phyloP scores from a whole-genome alignment of 2,329 filamentous ascomycete genomes.

The Calonectria henricotiae region DNA sequence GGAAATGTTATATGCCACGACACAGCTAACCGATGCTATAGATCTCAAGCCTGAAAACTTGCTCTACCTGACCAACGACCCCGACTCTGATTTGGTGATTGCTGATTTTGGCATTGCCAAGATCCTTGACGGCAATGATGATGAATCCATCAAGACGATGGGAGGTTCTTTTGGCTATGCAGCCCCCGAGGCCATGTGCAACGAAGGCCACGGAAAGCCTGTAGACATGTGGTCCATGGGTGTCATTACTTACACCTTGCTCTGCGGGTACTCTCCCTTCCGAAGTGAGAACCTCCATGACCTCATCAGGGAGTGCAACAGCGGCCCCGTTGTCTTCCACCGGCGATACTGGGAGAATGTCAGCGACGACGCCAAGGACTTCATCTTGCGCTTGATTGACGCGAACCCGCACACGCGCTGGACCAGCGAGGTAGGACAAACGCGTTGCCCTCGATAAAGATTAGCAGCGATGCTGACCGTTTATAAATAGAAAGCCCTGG shows the following conservation, averaged over 20 bases:
- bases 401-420: constrained; percentile 83
- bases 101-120: constrained; percentile 99
- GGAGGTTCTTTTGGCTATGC: constrained; percentile 98
- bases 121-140: constrained; percentile 91
- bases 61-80: constrained; percentile 86
- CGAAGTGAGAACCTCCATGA: constrained; percentile 94
- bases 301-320: constrained; percentile 93
- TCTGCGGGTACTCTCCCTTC: constrained; percentile 99
- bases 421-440: constrained; percentile 77
- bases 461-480: constrained; percentile 38
- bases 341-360: constrained; percentile 99
- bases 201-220: constrained; percentile 96
- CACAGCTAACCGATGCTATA: constrained; percentile 57
- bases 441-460: background rate
- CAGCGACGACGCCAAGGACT: constrained; percentile 94
- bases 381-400: constrained; percentile 87
- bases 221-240: constrained; percentile 99
- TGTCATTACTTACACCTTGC: constrained; percentile 98
- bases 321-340: constrained; percentile 90
- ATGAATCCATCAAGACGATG: constrained; percentile 97
- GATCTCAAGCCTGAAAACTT: constrained; percentile 99
- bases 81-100: constrained; percentile 88
- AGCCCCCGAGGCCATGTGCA: constrained; percentile 97
- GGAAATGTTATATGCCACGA: background rate
- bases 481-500: constrained; percentile 77